Percentiles rank a stretch among this genome's conserved stretches.
Conservation (phyloP, 2,329 filamentous ascomycete species). For the Colletotrichum sp. region DNA sequence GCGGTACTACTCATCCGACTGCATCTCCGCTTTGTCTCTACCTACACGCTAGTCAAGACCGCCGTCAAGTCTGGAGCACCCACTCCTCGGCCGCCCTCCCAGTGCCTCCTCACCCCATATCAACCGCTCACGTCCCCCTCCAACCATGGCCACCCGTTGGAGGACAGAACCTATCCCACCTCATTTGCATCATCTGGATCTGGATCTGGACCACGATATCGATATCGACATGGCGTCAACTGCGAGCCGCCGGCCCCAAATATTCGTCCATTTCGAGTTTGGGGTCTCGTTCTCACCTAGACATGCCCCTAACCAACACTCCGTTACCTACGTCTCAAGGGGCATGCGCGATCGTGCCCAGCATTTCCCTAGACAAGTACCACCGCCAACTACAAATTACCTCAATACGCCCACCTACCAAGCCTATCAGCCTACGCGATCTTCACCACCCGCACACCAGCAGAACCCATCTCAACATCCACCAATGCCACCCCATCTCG, state of each 20-base stretch:
- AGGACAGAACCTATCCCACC: constrained; percentile 24
- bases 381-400: constrained; percentile 51
- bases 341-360: constrained; percentile 45
- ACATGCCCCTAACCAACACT: constrained; percentile 46
- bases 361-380: constrained; percentile 49
- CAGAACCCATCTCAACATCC: constrained; percentile 19
- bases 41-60: constrained; percentile 8
- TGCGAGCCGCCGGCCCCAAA: constrained; percentile 40
- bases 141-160: constrained; percentile 25
- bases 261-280: constrained; percentile 58
- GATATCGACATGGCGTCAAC: constrained; percentile 26
- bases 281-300: constrained; percentile 55
- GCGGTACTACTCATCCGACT: constrained; percentile 5
- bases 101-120: background rate
- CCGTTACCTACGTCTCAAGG: constrained; percentile 52
- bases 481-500: constrained; percentile 13
- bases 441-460: constrained; percentile 18
- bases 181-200: constrained; percentile 22
- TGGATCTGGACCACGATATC: background rate
- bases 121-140: constrained; percentile 1
- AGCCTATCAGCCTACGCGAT: constrained; percentile 17
- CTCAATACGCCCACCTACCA: constrained; percentile 26
- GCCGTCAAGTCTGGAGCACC: constrained; percentile 3
- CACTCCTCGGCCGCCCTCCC: background rate
- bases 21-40: constrained; percentile 17